Evolutionary conservation across 148 eudicot species (phyloP), one percentile per base, ranked within the genome.

Genomic region (Persicaria maculosa): DNA sequence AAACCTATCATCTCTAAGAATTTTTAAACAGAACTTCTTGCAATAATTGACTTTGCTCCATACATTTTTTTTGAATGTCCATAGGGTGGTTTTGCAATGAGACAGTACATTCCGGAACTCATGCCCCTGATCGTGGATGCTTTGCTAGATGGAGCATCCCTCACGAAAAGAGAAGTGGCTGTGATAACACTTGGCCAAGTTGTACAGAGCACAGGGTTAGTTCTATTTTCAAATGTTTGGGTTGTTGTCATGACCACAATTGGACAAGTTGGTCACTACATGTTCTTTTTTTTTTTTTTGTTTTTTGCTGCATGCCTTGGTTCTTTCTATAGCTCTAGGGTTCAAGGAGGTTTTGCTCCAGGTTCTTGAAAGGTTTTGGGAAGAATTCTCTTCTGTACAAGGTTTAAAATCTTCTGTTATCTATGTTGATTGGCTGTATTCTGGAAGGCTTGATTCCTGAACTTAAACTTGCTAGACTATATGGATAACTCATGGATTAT

Each of bases 171-270:
- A 67, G 99, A 95, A 87, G 99, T 92, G 50, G 99, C 93, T 78
- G 97, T 95, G 79, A 85, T 89, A 58, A 95, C 98, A 55, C 98
- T 95, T 77, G 98, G 98, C 79, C 98, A 95, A 86, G 98, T 95
- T 72, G 97, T 92, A 72, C 98, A 95, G 87, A 95, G 98, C 86
- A 95, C 98, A 10, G 98, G 98, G 98, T 95, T 83, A 74, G 89
- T 72, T 22, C 19, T 62, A 48, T 67, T 53, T 62, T 73, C 25
- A 48, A 46, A 17, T 71, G 46, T 71, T 45, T 71, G 31, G 45
- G 47, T 67, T 12, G 11, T 40, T 44, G 69, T 16, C 46, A 57
- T 57, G 62, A 9, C 25, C 62, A 57, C 19, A 2, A 57, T 57
- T 19, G 31, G 25, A 57, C 62, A 57, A 57, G 2, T 31, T 31